These are phyloP conservation scores for Diaporthe ampelina DNA, from an alignment of 2,329 filamentous ascomycete species.

Conservation along the genomic window DNA sequence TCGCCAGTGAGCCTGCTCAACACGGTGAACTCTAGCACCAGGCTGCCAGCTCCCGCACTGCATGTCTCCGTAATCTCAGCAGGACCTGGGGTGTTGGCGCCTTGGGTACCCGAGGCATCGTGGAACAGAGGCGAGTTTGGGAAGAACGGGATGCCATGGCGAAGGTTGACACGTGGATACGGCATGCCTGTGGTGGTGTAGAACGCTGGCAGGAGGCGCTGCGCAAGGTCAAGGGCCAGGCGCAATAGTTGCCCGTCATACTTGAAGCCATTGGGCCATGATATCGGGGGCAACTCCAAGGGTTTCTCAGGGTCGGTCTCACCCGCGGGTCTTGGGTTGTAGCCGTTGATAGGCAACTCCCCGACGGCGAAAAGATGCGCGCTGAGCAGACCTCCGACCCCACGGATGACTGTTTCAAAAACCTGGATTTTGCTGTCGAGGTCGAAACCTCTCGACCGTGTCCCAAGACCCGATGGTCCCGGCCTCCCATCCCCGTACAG, in stretches of 20 bases:
- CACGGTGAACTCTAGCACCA: constrained; percentile 93
- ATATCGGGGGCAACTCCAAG: constrained; percentile 68
- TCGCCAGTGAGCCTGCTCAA: constrained; percentile 91
- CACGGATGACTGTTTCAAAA: constrained; percentile 97
- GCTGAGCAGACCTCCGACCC: constrained; percentile 89
- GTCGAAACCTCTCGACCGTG: constrained; percentile 86
- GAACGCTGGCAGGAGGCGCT: constrained; percentile 90
- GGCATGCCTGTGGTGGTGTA: constrained; percentile 92
- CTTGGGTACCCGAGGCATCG: constrained; percentile 56
- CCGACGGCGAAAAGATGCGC: constrained; percentile 94
- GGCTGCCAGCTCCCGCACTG: constrained; percentile 94
- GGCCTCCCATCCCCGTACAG: constrained; percentile 88
- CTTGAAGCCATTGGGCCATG: constrained; percentile 81
- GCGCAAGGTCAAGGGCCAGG: constrained; percentile 87
- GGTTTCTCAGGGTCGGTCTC: constrained; percentile 51
- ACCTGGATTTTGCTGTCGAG: constrained; percentile 98
- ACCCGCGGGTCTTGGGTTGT: constrained; percentile 65
- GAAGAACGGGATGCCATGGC: constrained; percentile 93
- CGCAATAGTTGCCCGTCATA: constrained; percentile 93
- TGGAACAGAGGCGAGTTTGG: constrained; percentile 82
- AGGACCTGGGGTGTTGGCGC: constrained; percentile 54
- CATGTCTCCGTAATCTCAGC: constrained; percentile 94
- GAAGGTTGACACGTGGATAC: constrained; percentile 93
- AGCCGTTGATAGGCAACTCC: constrained; percentile 87
- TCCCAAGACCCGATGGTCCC: constrained; percentile 77